Evolutionary conservation across 2,329 filamentous ascomycete genomes (phyloP), one percentile per base, ranked within the genome.

Genomic region (Sporothrix pseudoabietina): DNA sequence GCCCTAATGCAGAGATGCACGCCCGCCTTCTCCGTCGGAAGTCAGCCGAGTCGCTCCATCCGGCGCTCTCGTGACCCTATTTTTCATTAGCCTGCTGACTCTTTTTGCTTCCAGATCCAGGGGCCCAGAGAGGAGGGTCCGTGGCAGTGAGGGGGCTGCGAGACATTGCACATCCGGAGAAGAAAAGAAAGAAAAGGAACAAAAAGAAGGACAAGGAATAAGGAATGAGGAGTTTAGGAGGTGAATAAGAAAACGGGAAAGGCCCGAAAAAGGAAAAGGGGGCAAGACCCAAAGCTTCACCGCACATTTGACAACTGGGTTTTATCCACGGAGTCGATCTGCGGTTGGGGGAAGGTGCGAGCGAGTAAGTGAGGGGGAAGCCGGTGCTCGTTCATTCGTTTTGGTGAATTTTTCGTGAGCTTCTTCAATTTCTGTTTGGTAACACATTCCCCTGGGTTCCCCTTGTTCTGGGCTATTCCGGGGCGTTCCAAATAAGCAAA

Each of bases 11-110:
- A 26, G 26, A 26, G 26, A 26, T 26, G 61, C 39, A 47, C 5
- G 22, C 59, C 59, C 59, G 32, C 66, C 32, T 54, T 39, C 35
- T 35, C 49, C 35, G 49, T 44, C 68, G 69, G 69, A 71, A 49
- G 55, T 22, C 39, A 63, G 14, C 69, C 69, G 69, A 63, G 55
- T 71, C 54, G 69, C 55, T 57, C 39, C 69, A 49, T 61, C 39
- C 14, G 19, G 26, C 39, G 16, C 41, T 41, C 69, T 63, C 55
- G 69, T 71, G 69, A 63, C 69, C 47, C 39, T 32, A 55, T 26
- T 35, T 61, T 52, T n/a, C 30, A 44, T 61, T 35, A 49, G 55
- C 26, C 61, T 26, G 49, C 68, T 61, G 19, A 32, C n/a, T 47
- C 22, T 30, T 12, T 49, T 49, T 61, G 32, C 32, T 19, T 19